Evolutionary conservation across 1,284 basidiomycete species (phyloP), one percentile per base, ranked within the genome.

Genomic region (Ganoderma lucidum): DNA sequence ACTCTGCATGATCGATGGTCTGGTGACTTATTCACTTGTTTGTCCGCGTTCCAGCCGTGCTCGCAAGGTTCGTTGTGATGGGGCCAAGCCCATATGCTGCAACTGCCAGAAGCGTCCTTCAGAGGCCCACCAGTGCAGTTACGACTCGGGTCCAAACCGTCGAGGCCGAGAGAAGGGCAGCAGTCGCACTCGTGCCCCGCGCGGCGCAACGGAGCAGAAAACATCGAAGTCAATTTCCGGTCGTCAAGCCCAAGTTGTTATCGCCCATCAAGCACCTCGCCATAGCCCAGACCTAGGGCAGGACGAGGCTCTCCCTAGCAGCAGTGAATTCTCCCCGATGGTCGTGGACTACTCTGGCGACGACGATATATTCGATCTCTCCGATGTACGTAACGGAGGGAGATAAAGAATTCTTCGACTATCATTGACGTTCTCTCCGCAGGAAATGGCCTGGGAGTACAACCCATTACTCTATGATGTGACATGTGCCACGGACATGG

Each of bases 1-100:
- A 17, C 12, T 10, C 6, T 42, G 12, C 5, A n/a, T 19, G 19
- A n/a, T 19, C 6, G 14, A 28, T 23, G 32, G 4, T 45, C 10
- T 28, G 8, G 53, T 35, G 14, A 23, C 28, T 56, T 32, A 56
- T 28, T 23, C 23, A 32, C 9, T 56, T 30, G 30, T 14, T 9
- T 32, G 0, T 56, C 30, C 9, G 10, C 23, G 17, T 45, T 35
- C 30, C 44, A 93, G 92, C 76, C 92, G 92, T 51, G 85, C 83
- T 14, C 87, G 92, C 45, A 94, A 94, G 78, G 92, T 92, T 71
- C 88, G 92, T 14, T 94, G 92, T 75, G 92, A 94, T 76, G 93
- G 93, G 61, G 88, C 88, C 12, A 92, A 90, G 72, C 93, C 92
- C 12, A 77, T 83, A 19, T 94, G 92, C 74, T 84, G 89, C 75